Percentiles rank a stretch among this genome's conserved stretches.
These are phyloP conservation scores for Suhomyces terraborum DNA, from an alignment of 1,139 yeast genomes.

Conservation along the genomic window DNA sequence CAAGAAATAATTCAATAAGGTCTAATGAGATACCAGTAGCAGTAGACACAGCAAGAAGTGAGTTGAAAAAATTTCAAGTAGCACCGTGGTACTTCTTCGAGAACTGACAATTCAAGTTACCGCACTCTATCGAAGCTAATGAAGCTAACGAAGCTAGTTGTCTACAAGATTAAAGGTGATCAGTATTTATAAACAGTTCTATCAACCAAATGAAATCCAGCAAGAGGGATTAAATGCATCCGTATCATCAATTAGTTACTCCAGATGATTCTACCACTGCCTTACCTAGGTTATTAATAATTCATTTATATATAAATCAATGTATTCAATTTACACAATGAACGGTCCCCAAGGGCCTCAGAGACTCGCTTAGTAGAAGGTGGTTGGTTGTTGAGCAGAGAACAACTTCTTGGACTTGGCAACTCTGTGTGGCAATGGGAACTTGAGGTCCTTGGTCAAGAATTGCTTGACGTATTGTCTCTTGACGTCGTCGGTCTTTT, in stretches of 20 bases:
- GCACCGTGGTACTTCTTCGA: too few species aligned
- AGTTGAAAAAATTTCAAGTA: too few species aligned
- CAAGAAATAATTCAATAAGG: too few species aligned
- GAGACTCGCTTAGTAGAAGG: constrained; percentile 71
- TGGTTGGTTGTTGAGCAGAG: constrained; percentile 93
- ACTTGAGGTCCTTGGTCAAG: constrained; percentile 92
- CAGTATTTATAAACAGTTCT: neutral
- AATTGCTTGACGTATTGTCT: constrained; percentile 99
- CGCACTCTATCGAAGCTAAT: too few species aligned
- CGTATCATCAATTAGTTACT: neutral
- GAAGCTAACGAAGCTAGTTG: too few species aligned
- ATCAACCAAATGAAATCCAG: neutral
- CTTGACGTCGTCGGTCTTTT: constrained; percentile 97
- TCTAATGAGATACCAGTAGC: too few species aligned
- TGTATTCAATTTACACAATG: constrained; percentile 14
- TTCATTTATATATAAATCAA: constrained; percentile 15
- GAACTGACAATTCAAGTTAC: too few species aligned
- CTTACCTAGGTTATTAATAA: constrained; percentile 12
- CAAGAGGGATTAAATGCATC: neutral
- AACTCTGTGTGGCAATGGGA: constrained; percentile 99
- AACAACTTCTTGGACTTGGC: constrained; percentile 85
- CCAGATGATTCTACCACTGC: neutral
- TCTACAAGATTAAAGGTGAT: too few species aligned
- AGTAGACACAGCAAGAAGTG: too few species aligned
- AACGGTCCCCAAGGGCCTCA: constrained; percentile 9